Percentiles rank a stretch among this genome's conserved stretches.
Conservation (phyloP, 495 filamentous ascomycete species). For the Tuber brumale region DNA sequence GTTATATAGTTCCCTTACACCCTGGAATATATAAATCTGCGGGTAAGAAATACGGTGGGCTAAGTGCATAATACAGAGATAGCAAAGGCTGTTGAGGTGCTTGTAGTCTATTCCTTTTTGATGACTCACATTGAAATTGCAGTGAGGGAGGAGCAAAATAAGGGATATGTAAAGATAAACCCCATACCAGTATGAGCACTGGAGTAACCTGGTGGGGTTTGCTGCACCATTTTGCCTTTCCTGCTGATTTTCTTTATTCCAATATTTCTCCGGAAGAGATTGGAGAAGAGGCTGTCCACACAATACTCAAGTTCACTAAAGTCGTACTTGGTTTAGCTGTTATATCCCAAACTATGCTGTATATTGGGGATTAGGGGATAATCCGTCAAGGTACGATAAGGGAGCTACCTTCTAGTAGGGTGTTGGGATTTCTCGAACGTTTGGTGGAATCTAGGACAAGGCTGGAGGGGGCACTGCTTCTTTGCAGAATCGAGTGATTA, state of each 20-base stretch:
- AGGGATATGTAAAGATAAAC: neutral
- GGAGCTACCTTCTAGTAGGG: neutral
- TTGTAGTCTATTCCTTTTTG: neutral
- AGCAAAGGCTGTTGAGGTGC: neutral
- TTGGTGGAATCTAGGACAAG: neutral
- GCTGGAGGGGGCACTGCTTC: neutral
- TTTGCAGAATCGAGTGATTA: neutral
- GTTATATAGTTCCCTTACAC: neutral
- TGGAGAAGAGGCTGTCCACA: neutral
- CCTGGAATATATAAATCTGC: neutral
- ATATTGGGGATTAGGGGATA: neutral
- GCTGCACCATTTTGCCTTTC: neutral
- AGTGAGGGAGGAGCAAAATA: neutral
- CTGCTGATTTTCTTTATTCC: neutral
- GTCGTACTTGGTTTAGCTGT: neutral
- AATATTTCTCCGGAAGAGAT: neutral
- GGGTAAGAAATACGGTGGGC: neutral
- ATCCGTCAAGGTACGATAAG: neutral
- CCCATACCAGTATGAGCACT: neutral
- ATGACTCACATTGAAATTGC: neutral
- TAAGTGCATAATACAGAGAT: neutral
- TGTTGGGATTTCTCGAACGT: neutral
- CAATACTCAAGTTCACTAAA: neutral
- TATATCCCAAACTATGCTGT: neutral
- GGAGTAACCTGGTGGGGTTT: neutral